Evolutionary conservation across 2,329 filamentous ascomycete species (phyloP), one percentile per base, ranked within the genome.

Genomic region (Aureobasidium vineae): DNA sequence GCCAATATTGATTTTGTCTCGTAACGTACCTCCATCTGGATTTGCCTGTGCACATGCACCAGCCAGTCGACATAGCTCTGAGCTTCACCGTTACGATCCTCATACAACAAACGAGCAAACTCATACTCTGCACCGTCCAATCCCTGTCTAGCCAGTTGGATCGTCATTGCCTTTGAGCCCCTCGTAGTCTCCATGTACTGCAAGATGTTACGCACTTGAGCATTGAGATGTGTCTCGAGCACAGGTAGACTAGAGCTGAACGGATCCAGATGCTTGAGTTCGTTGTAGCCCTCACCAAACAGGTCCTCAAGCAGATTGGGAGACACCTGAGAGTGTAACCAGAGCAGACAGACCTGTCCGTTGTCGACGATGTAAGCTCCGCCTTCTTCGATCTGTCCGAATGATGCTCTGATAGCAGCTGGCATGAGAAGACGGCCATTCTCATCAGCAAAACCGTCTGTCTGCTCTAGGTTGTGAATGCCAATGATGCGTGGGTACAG

Each of bases 51-150:
- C 69, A 98, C 85, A 78, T 97, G 91, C 67, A 99, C 95, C 73
- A 99, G 83, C 95, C 95, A 99, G 79, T 99, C 95, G 40, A 98
- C 95, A 78, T 98, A 99, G 75, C 91, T 96, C 79, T 96, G 93
- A 41, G 95, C 95, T 80, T 99, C 95, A 71, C 97, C 97, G 77
- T 98, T 98, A 70, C 95, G 86, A 75, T 99, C 95, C 79, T 99
- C 95, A 38, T 97, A 88, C 71, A 99, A 79, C 79, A 96, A 82
- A 63, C 93, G 84, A 8, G 95, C 95, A 81, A 98, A 99, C 78
- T 99, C 95, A 73, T 92, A 98, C 77, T 99, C 95, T 3, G 93
- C 91, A 0, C 95, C 95, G 74, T 99, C 95, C 4, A 98, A 83
- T 0, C 93, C 93, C 78, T 98, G 95, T 67, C 95, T 82, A 8